phyloP scores from a whole-genome alignment of 768 basidiomycete genomes.

The Phaffia australis region DNA sequence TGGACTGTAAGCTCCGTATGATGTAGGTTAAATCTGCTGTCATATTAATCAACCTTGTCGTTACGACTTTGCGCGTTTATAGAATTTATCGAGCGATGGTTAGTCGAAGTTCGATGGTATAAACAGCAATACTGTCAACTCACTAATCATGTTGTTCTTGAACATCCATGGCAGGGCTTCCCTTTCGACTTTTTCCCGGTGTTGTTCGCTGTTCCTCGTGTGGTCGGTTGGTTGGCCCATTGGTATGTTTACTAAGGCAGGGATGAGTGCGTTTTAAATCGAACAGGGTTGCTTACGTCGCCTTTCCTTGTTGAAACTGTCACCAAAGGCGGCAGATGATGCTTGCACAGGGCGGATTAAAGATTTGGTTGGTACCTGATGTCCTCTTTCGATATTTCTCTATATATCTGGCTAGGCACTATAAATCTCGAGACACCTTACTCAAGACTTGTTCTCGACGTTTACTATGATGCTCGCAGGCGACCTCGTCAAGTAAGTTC shows the following conservation, averaged over 20 bases:
- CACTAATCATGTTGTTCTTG: not conserved
- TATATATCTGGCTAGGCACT: not conserved
- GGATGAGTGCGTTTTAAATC: constrained; percentile 23
- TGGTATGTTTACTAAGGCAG: constrained; percentile 58
- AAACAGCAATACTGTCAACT: not conserved
- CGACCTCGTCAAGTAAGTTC: constrained; percentile 18
- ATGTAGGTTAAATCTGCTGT: not conserved
- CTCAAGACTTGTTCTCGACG: not conserved
- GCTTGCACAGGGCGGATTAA: constrained; percentile 76
- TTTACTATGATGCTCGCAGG: constrained; percentile 17
- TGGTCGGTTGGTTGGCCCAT: constrained; percentile 86
- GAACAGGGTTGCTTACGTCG: not conserved
- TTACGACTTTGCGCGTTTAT: constrained; percentile 37
- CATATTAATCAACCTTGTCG: not conserved
- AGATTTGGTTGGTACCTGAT: constrained; percentile 83
- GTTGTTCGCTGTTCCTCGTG: constrained; percentile 79
- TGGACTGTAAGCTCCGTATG: too few species aligned
- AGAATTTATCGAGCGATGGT: constrained; percentile 89
- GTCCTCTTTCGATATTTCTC: constrained; percentile 38
- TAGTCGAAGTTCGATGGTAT: constrained; percentile 27
- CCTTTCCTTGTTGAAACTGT: not conserved
- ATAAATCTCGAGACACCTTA: constrained; percentile 25
- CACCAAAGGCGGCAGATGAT: constrained; percentile 54
- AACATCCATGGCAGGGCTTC: constrained; percentile 50
- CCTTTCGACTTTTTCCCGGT: constrained; percentile 69